Percentiles rank a stretch among this genome's conserved stretches.
These are phyloP conservation scores for Hyphopichia fennica DNA, from an alignment of 1,139 yeast genomes.

Conservation along the genomic window DNA sequence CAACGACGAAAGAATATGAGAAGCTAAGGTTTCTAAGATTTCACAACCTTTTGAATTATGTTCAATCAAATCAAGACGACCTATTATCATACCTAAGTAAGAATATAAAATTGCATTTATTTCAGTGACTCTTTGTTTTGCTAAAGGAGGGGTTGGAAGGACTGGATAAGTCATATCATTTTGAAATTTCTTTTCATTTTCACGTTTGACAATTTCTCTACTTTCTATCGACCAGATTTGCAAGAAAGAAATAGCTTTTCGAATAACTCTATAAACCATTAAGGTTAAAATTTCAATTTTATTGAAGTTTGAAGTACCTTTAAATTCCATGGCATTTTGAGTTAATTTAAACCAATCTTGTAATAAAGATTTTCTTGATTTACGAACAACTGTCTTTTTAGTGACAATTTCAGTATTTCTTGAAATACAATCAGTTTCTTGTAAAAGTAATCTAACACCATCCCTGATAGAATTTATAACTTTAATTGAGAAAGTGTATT, in stretches of 20 bases:
- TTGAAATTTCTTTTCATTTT: constrained; percentile 33
- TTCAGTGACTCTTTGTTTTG: constrained; percentile 71
- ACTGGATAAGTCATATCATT: constrained; percentile 45
- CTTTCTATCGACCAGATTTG: constrained; percentile 74
- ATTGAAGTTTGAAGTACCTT: constrained; percentile 64
- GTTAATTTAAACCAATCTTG: constrained; percentile 92
- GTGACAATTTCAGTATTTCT: constrained; percentile 79
- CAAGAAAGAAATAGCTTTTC: constrained; percentile 70
- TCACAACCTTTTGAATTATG: constrained; percentile 72
- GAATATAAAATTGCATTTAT: constrained; percentile 67
- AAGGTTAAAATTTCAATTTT: constrained; percentile 71
- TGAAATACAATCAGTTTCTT: constrained; percentile 80
- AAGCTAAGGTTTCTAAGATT: constrained; percentile 61
- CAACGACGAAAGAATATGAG: constrained; percentile 63
- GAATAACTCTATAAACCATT: constrained; percentile 71
- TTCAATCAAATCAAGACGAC: constrained; percentile 72
- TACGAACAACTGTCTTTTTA: constrained; percentile 65
- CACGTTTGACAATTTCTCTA: constrained; percentile 31
- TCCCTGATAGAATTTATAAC: constrained; percentile 60
- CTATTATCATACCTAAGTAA: constrained; percentile 70
- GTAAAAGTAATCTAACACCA: constrained; percentile 77
- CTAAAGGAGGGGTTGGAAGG: constrained; percentile 61
- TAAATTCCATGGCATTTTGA: constrained; percentile 81
- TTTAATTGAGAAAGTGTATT: constrained; percentile 45
- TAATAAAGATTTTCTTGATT: constrained; percentile 72